A percentile compares a stretch with the other conserved stretches of the same genome.
These are phyloP conservation scores for apple (Malus domestica) DNA, from an alignment of 306 rosid species.

Conservation along the genomic window ASM211411v1 NC_041799.1:42535501-42536000, in stretches of 20 bases:
- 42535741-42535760: too few relatives aligned
- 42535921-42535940: slow-evolving; percentile 68
- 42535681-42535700: neutral
- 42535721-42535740: too few relatives aligned
- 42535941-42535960: slow-evolving; percentile 83
- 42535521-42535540: slow-evolving; percentile 89
- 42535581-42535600: slow-evolving; percentile 91
- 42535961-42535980: slow-evolving; percentile 91
- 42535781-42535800: neutral
- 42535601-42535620: slow-evolving; percentile 97
- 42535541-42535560: slow-evolving; percentile 90
- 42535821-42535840: slow-evolving; percentile 41
- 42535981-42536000: slow-evolving; percentile 56
- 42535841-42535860: slow-evolving; percentile 37
- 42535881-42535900: slow-evolving; percentile 88
- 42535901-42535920: slow-evolving; percentile 87
- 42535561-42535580: slow-evolving; percentile 80
- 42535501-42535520: slow-evolving; percentile 77
- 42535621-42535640: slow-evolving; percentile 71
- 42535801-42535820: neutral
- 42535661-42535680: neutral
- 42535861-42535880: slow-evolving; percentile 87
- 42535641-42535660: neutral
- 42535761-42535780: neutral
- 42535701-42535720: neutral